Evolutionary conservation across 2,329 filamentous ascomycete genomes (phyloP), one percentile per base, ranked within the genome.

Genomic region (Sporothrix mexicana): DNA sequence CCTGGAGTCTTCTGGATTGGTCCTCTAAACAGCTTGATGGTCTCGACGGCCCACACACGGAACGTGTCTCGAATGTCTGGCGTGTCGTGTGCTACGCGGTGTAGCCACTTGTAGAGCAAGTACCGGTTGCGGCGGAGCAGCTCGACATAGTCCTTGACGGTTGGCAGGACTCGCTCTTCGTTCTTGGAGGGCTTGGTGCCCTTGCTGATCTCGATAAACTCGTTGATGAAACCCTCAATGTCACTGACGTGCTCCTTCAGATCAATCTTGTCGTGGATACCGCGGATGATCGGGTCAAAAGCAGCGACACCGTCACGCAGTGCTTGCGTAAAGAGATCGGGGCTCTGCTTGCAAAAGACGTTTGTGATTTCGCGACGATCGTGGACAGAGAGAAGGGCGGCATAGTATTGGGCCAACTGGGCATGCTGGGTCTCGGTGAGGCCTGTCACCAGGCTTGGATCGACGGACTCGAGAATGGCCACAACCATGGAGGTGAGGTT

Each of bases 261-360:
- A 77, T 95, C 91, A 30, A 94, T 87, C 1, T 88, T 87, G 71
- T 92, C 87, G 79, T 95, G 93, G 7, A 95, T 84, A 2, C 85
- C 83, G 25, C 92, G 86, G 72, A 96, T 93, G 73, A 94, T 89
- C 0, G 92, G 92, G 70, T 94, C 92, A 76, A 92, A 93, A 1
- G 91, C 90, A 0, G 86, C 83, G 6, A 94, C 87, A 0, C 85
- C 80, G 73, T 93, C 91, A 43, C 88, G 86, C 66, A 95, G 82
- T 0, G 88, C 85, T 9, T 88, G 86, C 0, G 93, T 95, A n/a
- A 94, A 84, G 10, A 92, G 84, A 77, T 95, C 93, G 0, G 93
- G 93, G 30, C 85, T 88, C 62, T 88, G 85, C 15, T 88, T 87
- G 80, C 93, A 95, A 15, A 94, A 81, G 0, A 89, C 87, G 13